Base-by-base conservation (phyloP, 1,284 basidiomycete species). In the Fomitopsis schrenkii region DNA sequence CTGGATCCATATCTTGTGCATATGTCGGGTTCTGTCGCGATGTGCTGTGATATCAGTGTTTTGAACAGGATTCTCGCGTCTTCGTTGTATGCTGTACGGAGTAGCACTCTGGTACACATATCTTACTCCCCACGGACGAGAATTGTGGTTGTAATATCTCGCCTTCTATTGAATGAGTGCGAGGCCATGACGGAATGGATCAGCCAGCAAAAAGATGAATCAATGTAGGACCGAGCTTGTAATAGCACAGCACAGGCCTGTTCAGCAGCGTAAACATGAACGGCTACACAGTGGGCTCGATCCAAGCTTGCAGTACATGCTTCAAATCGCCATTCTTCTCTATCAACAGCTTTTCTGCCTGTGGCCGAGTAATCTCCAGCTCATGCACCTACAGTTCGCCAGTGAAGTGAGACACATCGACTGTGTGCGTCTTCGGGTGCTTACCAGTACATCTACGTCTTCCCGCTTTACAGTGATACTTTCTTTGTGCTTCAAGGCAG, bases 401-500 rank as follows among this genome's bases (percentile, higher is more conserved):
- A 19, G 38, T 41, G 36, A 15, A 9, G 36, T 36, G 33, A 53
- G 48, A 48, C 17, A 19, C 19, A 26, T 7, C 3, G 15, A 35
- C 22, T 22, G 3, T 10, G 22, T 26, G 35, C 1, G 58, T n/a
- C 45, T 22, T 40, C 17, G 1, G 5, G n/a, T 38, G 52, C 33
- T 54, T 50, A 58, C 87, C 59, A 90, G 82, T 3, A 88, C 64
- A 59, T 89, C 86, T 1, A 89, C 74, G 65, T 89, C 86, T 62
- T 88, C 87, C 58, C 80, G 78, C 69, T 86, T 88, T 38, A 67
- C 67, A 10, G 64, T 45, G 10, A 74, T 70, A 22, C 71, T 67
- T 0, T 77, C 72, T 46, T 80, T 77, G 19, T 76, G 63, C 64
- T 84, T 86, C 4, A 76, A 65, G 22, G 80, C 77, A 1, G 80